Evolutionary conservation across 768 basidiomycete genomes (phyloP).

Genomic region (Fistulinella prunicolor): DNA sequence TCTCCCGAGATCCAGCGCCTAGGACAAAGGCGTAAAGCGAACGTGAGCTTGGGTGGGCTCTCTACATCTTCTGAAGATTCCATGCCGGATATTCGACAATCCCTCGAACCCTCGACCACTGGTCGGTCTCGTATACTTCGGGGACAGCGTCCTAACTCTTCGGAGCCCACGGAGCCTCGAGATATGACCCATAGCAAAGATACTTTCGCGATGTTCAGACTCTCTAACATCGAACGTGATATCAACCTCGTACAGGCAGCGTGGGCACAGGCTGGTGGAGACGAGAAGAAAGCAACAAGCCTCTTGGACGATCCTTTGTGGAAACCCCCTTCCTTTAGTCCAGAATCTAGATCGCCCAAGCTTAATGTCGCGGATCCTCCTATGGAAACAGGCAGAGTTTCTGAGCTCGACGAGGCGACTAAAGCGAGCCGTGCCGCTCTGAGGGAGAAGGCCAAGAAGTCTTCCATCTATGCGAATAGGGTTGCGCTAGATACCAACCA

Average conservation of each 20-base stretch:
- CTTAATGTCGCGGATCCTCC: slow-evolving; percentile 15
- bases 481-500: slow-evolving; percentile 46
- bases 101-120: slow-evolving; percentile 43
- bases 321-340: slow-evolving; percentile 35
- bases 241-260: slow-evolving; percentile 52
- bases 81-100: slow-evolving; percentile 44
- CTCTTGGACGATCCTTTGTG: slow-evolving; percentile 58
- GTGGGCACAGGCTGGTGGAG: slow-evolving; percentile 60
- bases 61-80: slow-evolving; percentile 73
- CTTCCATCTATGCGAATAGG: slow-evolving; percentile 77
- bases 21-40: slow-evolving; percentile 45
- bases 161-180: slow-evolving; percentile 30
- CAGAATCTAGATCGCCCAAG: slow-evolving; percentile 18
- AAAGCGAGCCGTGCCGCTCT: slow-evolving; percentile 62
- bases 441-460: slow-evolving; percentile 76
- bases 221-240: slow-evolving; percentile 53
- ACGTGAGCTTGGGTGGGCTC: slow-evolving; percentile 37
- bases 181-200: slow-evolving; percentile 20
- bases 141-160: slow-evolving; percentile 36
- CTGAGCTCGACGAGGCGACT: slow-evolving; percentile 70
- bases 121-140: slow-evolving; percentile 50
- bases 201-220: slow-evolving; percentile 54
- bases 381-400: slow-evolving; percentile 55
- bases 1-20: slow-evolving; percentile 60
- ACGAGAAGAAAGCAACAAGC: slow-evolving; percentile 57